phyloP scores from a whole-genome alignment of 148 eudicot genomes.

The Talinum fruticosum region DNA sequence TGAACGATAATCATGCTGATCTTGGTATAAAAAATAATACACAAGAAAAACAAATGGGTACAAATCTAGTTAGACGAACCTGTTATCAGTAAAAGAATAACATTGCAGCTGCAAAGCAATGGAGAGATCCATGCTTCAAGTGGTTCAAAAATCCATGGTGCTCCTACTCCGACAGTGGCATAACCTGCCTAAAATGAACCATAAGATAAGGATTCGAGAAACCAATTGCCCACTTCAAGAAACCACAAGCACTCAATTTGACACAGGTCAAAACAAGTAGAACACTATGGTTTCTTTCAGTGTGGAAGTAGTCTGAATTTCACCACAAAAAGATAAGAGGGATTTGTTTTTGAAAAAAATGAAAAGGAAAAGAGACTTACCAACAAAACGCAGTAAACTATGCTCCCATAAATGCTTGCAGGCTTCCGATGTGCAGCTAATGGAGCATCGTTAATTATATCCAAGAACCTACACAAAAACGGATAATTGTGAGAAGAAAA shows the following conservation, averaged over 20 bases:
- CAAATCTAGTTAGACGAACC: constrained; percentile 39
- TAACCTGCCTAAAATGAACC: constrained; percentile 67
- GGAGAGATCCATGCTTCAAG: constrained; percentile 47
- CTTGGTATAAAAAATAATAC: background rate
- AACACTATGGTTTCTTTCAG: background rate
- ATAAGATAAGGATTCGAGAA: constrained; percentile 18
- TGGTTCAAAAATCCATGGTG: constrained; percentile 74
- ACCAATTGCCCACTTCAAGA: background rate
- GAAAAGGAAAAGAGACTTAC: constrained; percentile 44
- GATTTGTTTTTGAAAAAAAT: background rate
- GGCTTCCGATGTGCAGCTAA: constrained; percentile 84
- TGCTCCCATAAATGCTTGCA: constrained; percentile 67
- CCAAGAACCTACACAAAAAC: constrained; percentile 60
- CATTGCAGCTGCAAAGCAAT: constrained; percentile 85
- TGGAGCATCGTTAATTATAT: constrained; percentile 89
- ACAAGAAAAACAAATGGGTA: background rate
- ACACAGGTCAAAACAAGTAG: background rate
- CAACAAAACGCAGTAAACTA: constrained; percentile 76
- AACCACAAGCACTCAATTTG: background rate
- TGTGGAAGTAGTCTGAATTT: constrained; percentile 8
- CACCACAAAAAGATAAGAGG: background rate
- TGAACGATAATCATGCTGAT: background rate
- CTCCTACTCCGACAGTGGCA: constrained; percentile 73
- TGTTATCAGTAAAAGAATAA: constrained; percentile 65
- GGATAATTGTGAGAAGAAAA: constrained; percentile 19